A percentile compares a stretch with the other conserved stretches of the same genome.
phyloP scores from a whole-genome alignment of 805 yeast species.

The Candida yuanshanica region DNA sequence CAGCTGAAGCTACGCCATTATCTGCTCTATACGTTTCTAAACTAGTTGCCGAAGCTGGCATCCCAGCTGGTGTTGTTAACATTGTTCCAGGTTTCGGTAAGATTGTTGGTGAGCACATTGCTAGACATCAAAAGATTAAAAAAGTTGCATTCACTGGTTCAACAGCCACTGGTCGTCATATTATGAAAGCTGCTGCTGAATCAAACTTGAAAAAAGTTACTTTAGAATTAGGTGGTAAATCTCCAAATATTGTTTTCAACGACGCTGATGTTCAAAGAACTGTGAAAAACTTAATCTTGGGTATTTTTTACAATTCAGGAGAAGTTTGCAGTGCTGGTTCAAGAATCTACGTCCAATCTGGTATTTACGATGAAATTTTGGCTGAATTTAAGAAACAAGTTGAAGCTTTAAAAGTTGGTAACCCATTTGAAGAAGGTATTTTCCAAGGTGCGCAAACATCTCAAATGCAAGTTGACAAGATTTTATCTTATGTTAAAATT shows the following conservation, averaged over 20 bases:
- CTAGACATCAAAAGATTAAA: slow-evolving; percentile 62
- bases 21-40: slow-evolving; percentile 68
- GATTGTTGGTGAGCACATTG: slow-evolving; percentile 65
- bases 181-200: slow-evolving; percentile 76
- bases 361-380: slow-evolving; percentile 72
- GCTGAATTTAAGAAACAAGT: slow-evolving; percentile 50
- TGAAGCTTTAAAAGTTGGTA: slow-evolving; percentile 62
- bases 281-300: slow-evolving; percentile 66
- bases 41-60: slow-evolving; percentile 66
- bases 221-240: slow-evolving; percentile 94
- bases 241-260: slow-evolving; percentile 83
- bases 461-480: slow-evolving; percentile 68
- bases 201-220: slow-evolving; percentile 86
- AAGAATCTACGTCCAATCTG: slow-evolving; percentile 82
- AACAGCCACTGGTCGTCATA: slow-evolving; percentile 77
- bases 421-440: slow-evolving; percentile 72
- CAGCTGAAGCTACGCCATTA: slow-evolving; percentile 84
- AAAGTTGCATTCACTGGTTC: slow-evolving; percentile 90
- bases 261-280: slow-evolving; percentile 80
- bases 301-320: slow-evolving; percentile 92
- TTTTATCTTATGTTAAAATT: slow-evolving; percentile 65
- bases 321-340: slow-evolving; percentile 96
- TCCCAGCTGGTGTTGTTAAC: slow-evolving; percentile 79
- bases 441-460: slow-evolving; percentile 94
- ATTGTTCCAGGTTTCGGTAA: slow-evolving; percentile 77